These are phyloP conservation scores for Taiozyma onychis DNA, from an alignment of 1,139 yeast species.

Conservation along the genomic window DNA sequence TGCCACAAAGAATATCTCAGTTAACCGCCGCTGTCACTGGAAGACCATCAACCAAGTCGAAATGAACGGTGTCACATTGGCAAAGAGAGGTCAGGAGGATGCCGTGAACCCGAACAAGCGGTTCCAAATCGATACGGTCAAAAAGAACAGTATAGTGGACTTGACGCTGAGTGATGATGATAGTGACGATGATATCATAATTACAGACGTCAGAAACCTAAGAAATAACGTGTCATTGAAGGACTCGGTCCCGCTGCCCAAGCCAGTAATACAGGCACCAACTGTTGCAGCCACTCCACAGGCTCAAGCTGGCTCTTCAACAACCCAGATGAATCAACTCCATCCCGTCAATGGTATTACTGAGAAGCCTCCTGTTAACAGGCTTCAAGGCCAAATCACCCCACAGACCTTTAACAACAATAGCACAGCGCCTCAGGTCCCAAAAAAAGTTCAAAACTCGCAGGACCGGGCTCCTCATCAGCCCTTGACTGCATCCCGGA, in stretches of 20 bases:
- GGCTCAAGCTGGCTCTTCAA: not conserved
- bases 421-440: not conserved
- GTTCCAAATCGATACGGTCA: slow-evolving; percentile 1
- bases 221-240: not conserved
- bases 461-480: not conserved
- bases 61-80: not conserved
- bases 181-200: slow-evolving; percentile 12
- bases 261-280: not conserved
- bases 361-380: not conserved
- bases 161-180: slow-evolving; percentile 6
- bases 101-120: not conserved
- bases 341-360: not conserved
- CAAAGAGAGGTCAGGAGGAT: not conserved
- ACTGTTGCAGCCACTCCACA: not conserved
- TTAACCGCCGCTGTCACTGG: no score
- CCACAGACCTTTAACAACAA: not conserved
- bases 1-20: not conserved
- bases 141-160: slow-evolving; percentile 2
- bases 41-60: no score
- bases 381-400: not conserved
- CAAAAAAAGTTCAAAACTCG: not conserved
- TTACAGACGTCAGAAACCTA: slow-evolving; percentile 7
- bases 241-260: not conserved
- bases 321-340: not conserved
- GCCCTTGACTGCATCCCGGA: not conserved